phyloP scores from a whole-genome alignment of 2,329 filamentous ascomycete species.

The Polychaeton citri region DNA sequence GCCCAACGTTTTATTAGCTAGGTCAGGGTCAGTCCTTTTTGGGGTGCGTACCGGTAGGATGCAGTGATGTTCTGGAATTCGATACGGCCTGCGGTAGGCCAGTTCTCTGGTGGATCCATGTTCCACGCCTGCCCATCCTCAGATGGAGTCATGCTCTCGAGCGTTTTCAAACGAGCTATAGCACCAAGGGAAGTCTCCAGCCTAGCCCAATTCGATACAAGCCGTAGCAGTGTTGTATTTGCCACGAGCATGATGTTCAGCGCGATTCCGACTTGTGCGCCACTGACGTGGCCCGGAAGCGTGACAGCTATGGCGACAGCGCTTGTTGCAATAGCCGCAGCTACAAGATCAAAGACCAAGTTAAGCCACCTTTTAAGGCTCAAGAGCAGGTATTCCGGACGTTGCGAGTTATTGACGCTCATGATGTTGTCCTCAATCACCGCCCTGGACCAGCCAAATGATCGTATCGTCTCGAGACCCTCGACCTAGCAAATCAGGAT shows the following conservation, averaged over 20 bases:
- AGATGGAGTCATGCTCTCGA: constrained; percentile 30
- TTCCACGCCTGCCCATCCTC: constrained; percentile 49
- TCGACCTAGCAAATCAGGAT: neutral
- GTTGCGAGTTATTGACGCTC: constrained; percentile 1
- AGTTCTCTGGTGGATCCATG: constrained; percentile 50
- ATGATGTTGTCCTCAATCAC: constrained; percentile 1
- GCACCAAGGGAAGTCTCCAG: constrained; percentile 47
- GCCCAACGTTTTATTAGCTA: no score
- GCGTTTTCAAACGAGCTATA: constrained; percentile 42
- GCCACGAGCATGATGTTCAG: constrained; percentile 42
- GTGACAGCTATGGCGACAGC: constrained; percentile 22
- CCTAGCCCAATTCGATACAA: constrained; percentile 42
- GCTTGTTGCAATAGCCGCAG: constrained; percentile 19
- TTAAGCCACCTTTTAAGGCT: constrained; percentile 33
- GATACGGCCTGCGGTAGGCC: constrained; percentile 61
- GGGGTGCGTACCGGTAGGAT: constrained; percentile 6
- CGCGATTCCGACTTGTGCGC: neutral
- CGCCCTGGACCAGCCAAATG: constrained; percentile 1
- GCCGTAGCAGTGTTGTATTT: constrained; percentile 36
- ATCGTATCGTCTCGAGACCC: constrained; percentile 2
- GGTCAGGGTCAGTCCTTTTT: no score
- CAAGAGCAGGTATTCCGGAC: constrained; percentile 30
- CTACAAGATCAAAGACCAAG: constrained; percentile 27
- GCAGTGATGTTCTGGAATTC: constrained; percentile 52
- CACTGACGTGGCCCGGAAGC: constrained; percentile 7